Evolutionary conservation across 2,329 filamentous ascomycete species (phyloP), one percentile per base, ranked within the genome.

Genomic region (Rachicladosporium sp.): DNA sequence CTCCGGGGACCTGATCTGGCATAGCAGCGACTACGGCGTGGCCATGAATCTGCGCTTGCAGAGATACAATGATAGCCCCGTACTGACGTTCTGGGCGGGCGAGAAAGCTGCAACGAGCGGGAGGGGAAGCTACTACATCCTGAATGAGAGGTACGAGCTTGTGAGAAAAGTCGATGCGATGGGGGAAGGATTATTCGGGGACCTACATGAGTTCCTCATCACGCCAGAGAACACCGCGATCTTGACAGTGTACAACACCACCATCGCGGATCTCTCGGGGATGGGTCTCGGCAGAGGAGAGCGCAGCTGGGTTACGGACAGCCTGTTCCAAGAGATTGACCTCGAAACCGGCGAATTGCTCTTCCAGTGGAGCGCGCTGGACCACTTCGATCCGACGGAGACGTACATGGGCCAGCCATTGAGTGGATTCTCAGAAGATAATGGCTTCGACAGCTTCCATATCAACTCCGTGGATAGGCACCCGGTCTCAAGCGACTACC

Each of bases 401-500:
- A 51, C 48, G 1, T 54, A 52, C 45, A 46, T 50, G 52, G 53
- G 44, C 41, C 52, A 48, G 44, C 66, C 35, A 56, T 61, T 63
- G 13, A 68, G 65, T 19, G 61, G 61, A 2, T 53, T 53, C 37
- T 46, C 44, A 30, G 46, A 54, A 19, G 48, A 52, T 38, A 50
- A 46, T 10, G 57, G 61, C 1, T 65, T 57, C 46, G 63, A 66
- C 48, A 65, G 54, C 46, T 67, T 63, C 50, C 71, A 75, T 53
- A 67, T 76, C 55, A 74, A 76, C 57, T 69, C 69, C 34, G 55
- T 71, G 37, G 65, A 68, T 45, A 71, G 70, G 46, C 64, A 70
- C 41, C 48, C 49, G 1, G 48, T 57, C 4, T 50, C 61, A 0
- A 68, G 65, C 4, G 64, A 70, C 52, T 71, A 69, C 42, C 54